A percentile compares a stretch with the other conserved stretches of the same genome.
Evolutionary conservation across 78 protist species (phyloP).

Genomic region (Dictyostelium capitatum): DNA sequence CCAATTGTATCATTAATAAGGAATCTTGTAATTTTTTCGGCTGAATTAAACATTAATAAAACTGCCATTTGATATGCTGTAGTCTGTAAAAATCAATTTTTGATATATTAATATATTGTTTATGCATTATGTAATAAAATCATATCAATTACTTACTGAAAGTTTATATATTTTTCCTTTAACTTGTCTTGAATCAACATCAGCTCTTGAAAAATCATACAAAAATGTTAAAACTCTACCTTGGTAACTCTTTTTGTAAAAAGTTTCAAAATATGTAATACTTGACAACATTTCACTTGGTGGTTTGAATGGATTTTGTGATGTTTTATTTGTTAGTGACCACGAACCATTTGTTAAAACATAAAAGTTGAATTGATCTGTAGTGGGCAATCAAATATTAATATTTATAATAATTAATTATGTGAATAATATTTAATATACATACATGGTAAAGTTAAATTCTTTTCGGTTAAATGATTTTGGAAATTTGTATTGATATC

Average conservation of each 20-base stretch:
- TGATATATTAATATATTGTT: too few relatives aligned
- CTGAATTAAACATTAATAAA: constrained; percentile 87
- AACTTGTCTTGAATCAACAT: constrained; percentile 82
- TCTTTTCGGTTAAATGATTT: constrained; percentile 46
- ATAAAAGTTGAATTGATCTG: constrained; percentile 85
- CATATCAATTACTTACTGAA: background rate
- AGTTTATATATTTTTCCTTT: constrained; percentile 73
- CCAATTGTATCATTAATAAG: constrained; percentile 79
- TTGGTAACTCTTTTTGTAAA: constrained; percentile 86
- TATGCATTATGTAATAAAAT: too few relatives aligned
- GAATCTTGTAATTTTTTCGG: constrained; percentile 38
- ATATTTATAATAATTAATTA: too few relatives aligned
- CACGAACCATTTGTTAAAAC: constrained; percentile 95
- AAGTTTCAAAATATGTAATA: constrained; percentile 81
- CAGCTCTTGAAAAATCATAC: constrained; percentile 91
- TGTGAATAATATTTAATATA: background rate
- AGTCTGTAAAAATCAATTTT: too few relatives aligned
- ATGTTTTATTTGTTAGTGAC: constrained; percentile 77
- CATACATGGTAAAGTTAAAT: constrained; percentile 62
- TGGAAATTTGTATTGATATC: constrained; percentile 83
- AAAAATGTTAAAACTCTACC: constrained; percentile 92
- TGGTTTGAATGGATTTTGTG: constrained; percentile 71
- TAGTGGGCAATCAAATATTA: too few relatives aligned
- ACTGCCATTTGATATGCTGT: constrained; percentile 92
- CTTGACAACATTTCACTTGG: constrained; percentile 68